A percentile compares a stretch with the other conserved stretches of the same genome.
Evolutionary conservation across 1,139 yeast species (phyloP).

Genomic region (Zygosaccharomyces pseudobailii): DNA sequence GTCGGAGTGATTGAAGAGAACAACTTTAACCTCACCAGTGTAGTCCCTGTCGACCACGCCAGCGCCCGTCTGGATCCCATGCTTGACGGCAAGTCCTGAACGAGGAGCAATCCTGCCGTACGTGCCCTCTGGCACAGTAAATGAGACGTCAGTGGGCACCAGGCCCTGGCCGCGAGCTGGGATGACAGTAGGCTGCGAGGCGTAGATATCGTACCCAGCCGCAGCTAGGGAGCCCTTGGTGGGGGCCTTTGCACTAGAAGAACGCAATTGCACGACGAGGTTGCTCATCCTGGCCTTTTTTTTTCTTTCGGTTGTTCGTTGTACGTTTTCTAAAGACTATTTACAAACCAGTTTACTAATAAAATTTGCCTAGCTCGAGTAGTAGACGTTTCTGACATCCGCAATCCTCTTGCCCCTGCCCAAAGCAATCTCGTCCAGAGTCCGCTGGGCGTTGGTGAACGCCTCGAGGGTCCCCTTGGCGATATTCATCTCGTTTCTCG

Average conservation of each 20-base stretch:
- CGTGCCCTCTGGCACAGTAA: conserved; percentile 87
- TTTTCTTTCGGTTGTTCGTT: neutral
- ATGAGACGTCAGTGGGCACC: conserved; percentile 78
- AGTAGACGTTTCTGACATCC: conserved; percentile 87
- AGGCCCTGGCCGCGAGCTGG: conserved; percentile 86
- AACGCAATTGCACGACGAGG: conserved; percentile 68
- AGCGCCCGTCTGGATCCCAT: conserved; percentile 95
- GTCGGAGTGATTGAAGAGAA: conserved; percentile 73
- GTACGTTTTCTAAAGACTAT: neutral
- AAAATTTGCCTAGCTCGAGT: conserved; percentile 39
- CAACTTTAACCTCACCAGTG: conserved; percentile 88
- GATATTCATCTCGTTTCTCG: conserved; percentile 92
- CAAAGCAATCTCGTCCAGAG: conserved; percentile 82
- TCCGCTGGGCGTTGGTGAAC: conserved; percentile 63
- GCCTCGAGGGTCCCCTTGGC: conserved; percentile 90
- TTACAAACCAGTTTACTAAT: neutral
- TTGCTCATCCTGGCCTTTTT: conserved; percentile 15
- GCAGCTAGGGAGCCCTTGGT: conserved; percentile 88
- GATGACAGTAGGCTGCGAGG: conserved; percentile 61
- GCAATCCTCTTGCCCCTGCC: conserved; percentile 94
- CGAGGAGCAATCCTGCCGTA: conserved; percentile 98
- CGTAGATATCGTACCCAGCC: conserved; percentile 91
- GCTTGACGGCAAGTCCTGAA: conserved; percentile 90
- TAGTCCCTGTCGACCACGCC: conserved; percentile 97
- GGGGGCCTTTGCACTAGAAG: conserved; percentile 76